These are phyloP conservation scores for Inga oerstediana DNA, from an alignment of 306 rosid species.

Conservation along the genomic window DNA sequence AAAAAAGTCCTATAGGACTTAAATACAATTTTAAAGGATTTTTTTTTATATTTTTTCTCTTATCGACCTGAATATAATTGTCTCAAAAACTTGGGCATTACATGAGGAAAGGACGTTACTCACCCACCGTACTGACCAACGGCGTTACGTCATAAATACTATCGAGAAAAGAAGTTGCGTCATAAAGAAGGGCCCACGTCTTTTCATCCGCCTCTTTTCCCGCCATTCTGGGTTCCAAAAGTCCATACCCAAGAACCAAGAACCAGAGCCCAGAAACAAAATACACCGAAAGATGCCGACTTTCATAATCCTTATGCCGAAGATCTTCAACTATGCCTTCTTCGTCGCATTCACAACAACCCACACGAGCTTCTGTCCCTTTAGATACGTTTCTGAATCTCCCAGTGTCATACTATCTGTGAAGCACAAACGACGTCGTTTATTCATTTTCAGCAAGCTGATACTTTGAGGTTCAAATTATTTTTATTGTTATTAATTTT, in stretches of 20 bases:
- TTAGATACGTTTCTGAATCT: background rate
- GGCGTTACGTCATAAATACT: background rate
- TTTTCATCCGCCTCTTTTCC: background rate
- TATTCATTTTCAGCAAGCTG: background rate
- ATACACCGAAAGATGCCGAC: background rate
- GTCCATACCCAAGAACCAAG: background rate
- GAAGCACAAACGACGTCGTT: background rate
- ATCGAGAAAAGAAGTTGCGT: background rate
- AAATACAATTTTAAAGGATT: too few relatives aligned
- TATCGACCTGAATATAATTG: too few relatives aligned
- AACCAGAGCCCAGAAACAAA: background rate
- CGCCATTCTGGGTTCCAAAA: background rate
- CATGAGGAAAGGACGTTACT: background rate
- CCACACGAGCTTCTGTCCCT: background rate
- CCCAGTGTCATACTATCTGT: background rate
- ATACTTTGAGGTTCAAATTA: background rate
- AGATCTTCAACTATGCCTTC: background rate
- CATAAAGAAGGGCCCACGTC: slow-evolving; percentile 18
- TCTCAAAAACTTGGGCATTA: background rate
- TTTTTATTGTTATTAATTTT: background rate
- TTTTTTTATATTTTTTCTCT: too few relatives aligned
- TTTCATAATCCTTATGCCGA: background rate
- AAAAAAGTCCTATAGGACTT: too few relatives aligned
- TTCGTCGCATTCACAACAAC: background rate
- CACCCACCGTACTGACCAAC: background rate